Conservation (phyloP, 306 rosid genomes). For the Acmispon strigosus region DNA sequence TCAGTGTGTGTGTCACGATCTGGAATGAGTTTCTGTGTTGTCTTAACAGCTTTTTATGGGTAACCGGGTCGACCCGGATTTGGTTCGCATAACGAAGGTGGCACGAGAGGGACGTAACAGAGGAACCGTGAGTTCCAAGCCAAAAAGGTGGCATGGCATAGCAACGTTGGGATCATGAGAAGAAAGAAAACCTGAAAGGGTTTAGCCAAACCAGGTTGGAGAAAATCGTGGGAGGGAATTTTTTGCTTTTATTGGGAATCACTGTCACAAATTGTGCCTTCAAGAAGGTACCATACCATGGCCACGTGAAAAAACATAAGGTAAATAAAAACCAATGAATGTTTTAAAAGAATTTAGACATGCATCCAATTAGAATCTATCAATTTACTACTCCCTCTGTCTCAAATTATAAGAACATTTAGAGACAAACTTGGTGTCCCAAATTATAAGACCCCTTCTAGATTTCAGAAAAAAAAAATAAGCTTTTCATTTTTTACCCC, state of each 20-base stretch:
- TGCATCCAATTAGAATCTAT: no score
- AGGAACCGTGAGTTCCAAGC: conserved; percentile 44
- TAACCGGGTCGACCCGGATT: neutral
- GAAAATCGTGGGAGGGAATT: conserved; percentile 30
- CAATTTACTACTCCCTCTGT: no score
- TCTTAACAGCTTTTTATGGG: conserved; percentile 5
- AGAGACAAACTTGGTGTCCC: no score
- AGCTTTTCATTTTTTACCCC: no score
- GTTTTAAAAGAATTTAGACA: no score
- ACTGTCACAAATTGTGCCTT: conserved; percentile 8
- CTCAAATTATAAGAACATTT: no score
- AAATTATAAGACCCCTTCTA: no score
- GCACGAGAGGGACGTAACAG: conserved; percentile 28
- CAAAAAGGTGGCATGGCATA: conserved; percentile 13
- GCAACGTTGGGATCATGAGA: conserved; percentile 5
- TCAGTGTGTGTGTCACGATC: conserved; percentile 3
- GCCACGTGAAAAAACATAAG: no score
- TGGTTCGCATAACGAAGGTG: conserved; percentile 22
- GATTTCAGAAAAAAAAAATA: no score
- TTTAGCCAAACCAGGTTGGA: conserved; percentile 28
- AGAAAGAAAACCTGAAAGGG: conserved; percentile 3
- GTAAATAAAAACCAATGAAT: no score
- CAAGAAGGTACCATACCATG: no score
- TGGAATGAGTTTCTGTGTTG: conserved; percentile 30
- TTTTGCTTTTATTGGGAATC: conserved; percentile 27